Evolutionary conservation across 2,329 filamentous ascomycete genomes (phyloP), one percentile per base, ranked within the genome.

Genomic region (Coleophoma cylindrospora): DNA sequence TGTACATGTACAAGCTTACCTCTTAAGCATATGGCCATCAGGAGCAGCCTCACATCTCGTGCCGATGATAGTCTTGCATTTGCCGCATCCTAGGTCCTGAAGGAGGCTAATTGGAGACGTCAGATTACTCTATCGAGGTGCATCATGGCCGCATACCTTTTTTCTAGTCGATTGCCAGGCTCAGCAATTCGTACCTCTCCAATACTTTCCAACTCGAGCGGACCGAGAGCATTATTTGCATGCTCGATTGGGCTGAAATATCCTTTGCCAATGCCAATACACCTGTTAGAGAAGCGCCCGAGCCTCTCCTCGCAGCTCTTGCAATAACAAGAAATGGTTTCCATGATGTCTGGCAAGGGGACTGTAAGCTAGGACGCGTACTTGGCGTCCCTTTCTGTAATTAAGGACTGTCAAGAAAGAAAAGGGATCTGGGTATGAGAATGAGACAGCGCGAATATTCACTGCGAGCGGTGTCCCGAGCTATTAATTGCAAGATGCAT

Each of bases 211-310:
- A 65, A 54, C 13, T 62, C 64, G 21, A 44, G 27, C 4, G 41
- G 22, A 32, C 41, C 41, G 6, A 44, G 27, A 40, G 44, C 47
- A 12, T 32, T 45, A 41, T 50, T 40, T 19, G 52, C 53, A 3
- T 59, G 47, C 49, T 61, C 53, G 14, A 59, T 51, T 22, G 64
- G 62, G 34, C 55, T 62, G 38, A 54, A 60, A 48, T 66, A 64
- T 9, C 53, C 60, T 40, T 60, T 66, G 12, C 64, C 64, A 38
- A 66, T 62, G 5, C 52, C 54, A 51, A 58, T 59, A 63, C 64
- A 67, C 2, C 54, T 54, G 43, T 66, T 67, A 27, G 51, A 48
- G 40, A 63, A 65, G 36, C 50, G 51, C 1, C 57, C 63, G 17
- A 66, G 38, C 33, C 61, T 54, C 9, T 49, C 45, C 12, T 57